Conservation (phyloP, 805 yeast species). For the Candida coleopterorum region DNA sequence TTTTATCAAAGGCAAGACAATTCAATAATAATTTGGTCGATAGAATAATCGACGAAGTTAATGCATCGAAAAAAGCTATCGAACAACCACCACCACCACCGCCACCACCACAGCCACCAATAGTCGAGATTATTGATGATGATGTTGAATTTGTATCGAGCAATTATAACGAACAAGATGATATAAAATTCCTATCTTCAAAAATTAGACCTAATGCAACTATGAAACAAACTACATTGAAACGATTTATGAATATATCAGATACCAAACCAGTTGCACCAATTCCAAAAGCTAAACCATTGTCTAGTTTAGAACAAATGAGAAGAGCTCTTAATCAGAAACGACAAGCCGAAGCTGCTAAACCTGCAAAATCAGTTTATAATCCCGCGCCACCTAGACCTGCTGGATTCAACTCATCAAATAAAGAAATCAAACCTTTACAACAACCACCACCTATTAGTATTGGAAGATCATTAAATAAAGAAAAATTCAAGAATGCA, state of each 20-base stretch:
- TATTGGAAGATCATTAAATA: slow-evolving; percentile 37
- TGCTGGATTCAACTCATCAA: slow-evolving; percentile 43
- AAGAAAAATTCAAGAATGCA: slow-evolving; percentile 22
- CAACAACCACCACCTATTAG: slow-evolving; percentile 10
- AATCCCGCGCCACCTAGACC: slow-evolving; percentile 50
- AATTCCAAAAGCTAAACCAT: slow-evolving; percentile 19
- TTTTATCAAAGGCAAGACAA: slow-evolving; percentile 55
- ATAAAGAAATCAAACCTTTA: slow-evolving; percentile 2
- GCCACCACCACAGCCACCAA: neutral
- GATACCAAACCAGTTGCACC: slow-evolving; percentile 31
- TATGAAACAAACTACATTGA: slow-evolving; percentile 31
- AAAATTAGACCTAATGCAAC: slow-evolving; percentile 3
- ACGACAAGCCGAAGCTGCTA: slow-evolving; percentile 6
- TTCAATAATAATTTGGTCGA: slow-evolving; percentile 55
- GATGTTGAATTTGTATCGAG: slow-evolving; percentile 1
- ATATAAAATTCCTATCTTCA: neutral
- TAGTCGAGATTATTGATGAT: slow-evolving; percentile 2
- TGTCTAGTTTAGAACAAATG: slow-evolving; percentile 4
- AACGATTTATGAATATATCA: slow-evolving; percentile 30
- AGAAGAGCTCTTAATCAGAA: neutral
- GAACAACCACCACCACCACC: slow-evolving; percentile 8
- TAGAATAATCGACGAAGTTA: slow-evolving; percentile 39
- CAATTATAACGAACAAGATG: neutral
- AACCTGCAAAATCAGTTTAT: slow-evolving; percentile 1
- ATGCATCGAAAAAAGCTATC: slow-evolving; percentile 12